Evolutionary conservation across 2,329 filamentous ascomycete genomes (phyloP), one percentile per base, ranked within the genome.

Genomic region (Amesomyces nigricolor): DNA sequence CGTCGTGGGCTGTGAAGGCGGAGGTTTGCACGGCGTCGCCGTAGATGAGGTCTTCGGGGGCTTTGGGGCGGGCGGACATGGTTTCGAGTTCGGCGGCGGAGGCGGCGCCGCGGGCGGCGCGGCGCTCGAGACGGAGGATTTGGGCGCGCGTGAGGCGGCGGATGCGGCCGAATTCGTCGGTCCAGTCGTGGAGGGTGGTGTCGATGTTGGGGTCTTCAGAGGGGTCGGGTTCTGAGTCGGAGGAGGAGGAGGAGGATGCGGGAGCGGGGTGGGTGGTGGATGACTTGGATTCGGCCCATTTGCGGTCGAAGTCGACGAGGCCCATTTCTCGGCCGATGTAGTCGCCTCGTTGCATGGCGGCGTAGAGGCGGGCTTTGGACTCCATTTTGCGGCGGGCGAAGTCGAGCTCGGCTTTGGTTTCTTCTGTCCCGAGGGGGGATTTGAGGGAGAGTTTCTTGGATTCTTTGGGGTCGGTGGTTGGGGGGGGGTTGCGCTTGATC

Each of bases 241-340:
- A 62, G 35, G 72, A 85, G 60, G 86, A 87, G 54, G 48, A 67
- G 7, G 66, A 62, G 14, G 66, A 60, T 9, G 71, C 68, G 11
- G 64, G 60, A 3, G 66, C 64, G 1, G 67, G 62, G n/a, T 22
- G 65, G 58, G 68, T 70, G 67, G 47, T 62, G 53, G 53, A 69
- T 83, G 42, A 16, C 61, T 87, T 75, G 22, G 75, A 74, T 67
- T 95, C 89, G 0, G 87, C 90, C 91, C 94, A 97, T 73, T 97
- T 99, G 58, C 87, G 80, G 71, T 97, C 94, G 70, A 99, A 99
- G 73, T 99, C 92, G 2, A 99, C 87, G 26, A 95, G 80, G 22
- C 81, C 75, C 66, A 86, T 81, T 62, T 88, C 81, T 53, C 79
- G 79, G 14, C 80, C 76, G n/a, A 89, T 75, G 70, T 89, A 85